Conservation (phyloP, 495 filamentous ascomycete genomes). For the Lepidopterella palustris region DNA sequence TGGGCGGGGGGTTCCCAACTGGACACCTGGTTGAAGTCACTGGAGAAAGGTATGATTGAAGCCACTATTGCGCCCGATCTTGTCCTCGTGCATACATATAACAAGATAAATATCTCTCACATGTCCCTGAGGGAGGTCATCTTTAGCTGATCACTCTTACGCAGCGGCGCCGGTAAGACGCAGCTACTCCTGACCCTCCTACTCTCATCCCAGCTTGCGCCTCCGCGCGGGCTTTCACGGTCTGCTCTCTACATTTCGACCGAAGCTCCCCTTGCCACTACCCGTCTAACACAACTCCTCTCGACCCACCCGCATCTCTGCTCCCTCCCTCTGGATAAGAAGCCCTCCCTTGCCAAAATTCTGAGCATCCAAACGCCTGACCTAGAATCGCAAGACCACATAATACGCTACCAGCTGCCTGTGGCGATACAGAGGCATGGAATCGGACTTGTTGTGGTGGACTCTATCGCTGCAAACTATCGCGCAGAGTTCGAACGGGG, state of each 20-base stretch:
- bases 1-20: slow-evolving; percentile 79
- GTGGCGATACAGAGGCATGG: slow-evolving; percentile 68
- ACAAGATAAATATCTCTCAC: too few relatives aligned
- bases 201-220: slow-evolving; percentile 71
- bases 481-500: slow-evolving; percentile 72
- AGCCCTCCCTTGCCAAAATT: slow-evolving; percentile 62
- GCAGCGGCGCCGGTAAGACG: slow-evolving; percentile 86
- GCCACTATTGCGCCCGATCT: neutral
- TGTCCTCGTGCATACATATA: too few relatives aligned
- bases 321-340: slow-evolving; percentile 39
- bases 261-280: slow-evolving; percentile 75
- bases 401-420: slow-evolving; percentile 83
- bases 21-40: slow-evolving; percentile 85
- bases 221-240: slow-evolving; percentile 60
- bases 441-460: slow-evolving; percentile 75
- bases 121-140: neutral
- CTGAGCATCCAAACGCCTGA: slow-evolving; percentile 80
- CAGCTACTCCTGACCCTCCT: slow-evolving; percentile 83
- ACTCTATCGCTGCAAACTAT: slow-evolving; percentile 91
- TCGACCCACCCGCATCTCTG: slow-evolving; percentile 55
- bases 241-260: slow-evolving; percentile 91
- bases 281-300: slow-evolving; percentile 71
- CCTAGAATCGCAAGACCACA: slow-evolving; percentile 92
- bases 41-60: slow-evolving; percentile 63
- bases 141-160: slow-evolving; percentile 23